Evolutionary conservation across 768 basidiomycete species (phyloP), one percentile per base, ranked within the genome.

Genomic region (Boletus fagicola): DNA sequence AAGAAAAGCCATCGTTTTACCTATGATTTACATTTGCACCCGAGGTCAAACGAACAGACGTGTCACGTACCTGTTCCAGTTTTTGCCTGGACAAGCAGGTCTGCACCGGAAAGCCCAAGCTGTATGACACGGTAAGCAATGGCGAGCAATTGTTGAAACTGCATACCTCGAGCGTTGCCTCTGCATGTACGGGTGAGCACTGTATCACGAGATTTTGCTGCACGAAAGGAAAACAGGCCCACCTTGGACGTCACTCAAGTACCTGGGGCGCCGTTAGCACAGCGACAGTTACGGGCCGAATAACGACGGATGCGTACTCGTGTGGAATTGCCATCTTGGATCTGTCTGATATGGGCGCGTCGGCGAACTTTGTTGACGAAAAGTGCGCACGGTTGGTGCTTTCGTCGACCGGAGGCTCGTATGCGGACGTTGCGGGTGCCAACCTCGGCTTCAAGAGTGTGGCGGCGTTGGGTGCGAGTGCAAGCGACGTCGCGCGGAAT

Each of bases 1-100:
- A 18, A 87, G 81, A 66, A 91, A 91, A 5, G 86, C 88, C 36
- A 86, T 79, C 12, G 88, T 89, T 75, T 88, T 88, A 48, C 86
- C 87, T 62, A 16, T 12, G 11, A 49, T 24, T 9, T 18, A 15
- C 15, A 39, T 63, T 47, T 50, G 28, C 11, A 47, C 28, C 7
- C 2, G 26, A 7, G 1, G 20, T 28, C 2, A 12, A 47, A 38
- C 10, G 15, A 12, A 28, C n/a, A 7, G 13, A 28, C 16, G 49
- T 13, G 26, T 35, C n/a, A 49, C 73, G 75, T 75, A 70, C 85
- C 86, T 13, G 86, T 87, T 31, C 84, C 84, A 2, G 83, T 86
- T 60, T 80, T 81, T 33, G 81, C 80, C 53, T 82, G 80, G 0
- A 80, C 80, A 18, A 82, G 70, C 5, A 81, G 72, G 63, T 81